Evolutionary conservation across 306 rosid species (phyloP).

Genomic region (Mimosa pudica): DNA sequence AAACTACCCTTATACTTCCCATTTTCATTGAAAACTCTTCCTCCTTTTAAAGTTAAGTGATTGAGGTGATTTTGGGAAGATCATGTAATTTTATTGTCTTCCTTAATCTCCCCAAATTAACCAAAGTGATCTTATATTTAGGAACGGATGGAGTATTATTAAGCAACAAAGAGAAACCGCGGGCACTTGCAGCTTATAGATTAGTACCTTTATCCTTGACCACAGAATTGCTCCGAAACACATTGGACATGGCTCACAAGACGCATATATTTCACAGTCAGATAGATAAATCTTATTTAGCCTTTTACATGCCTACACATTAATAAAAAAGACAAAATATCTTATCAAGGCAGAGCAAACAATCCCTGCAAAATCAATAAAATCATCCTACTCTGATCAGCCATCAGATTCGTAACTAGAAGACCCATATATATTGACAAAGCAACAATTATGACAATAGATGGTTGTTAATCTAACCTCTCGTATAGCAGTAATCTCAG

Average conservation of each 20-base stretch:
- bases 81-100: too few species aligned
- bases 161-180: not conserved
- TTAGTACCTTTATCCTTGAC: constrained; percentile 65
- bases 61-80: too few species aligned
- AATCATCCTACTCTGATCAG: not conserved
- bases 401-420: not conserved
- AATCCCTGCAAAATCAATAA: not conserved
- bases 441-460: not conserved
- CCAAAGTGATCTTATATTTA: too few species aligned
- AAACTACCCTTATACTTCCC: too few species aligned
- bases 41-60: too few species aligned
- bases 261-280: constrained; percentile 72
- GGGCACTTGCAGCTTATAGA: not conserved
- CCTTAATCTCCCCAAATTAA: too few species aligned
- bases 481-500: constrained; percentile 70
- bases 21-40: too few species aligned
- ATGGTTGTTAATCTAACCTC: not conserved
- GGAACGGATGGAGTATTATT: not conserved
- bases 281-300: constrained; percentile 63
- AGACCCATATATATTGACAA: not conserved
- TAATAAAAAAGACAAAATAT: not conserved
- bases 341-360: not conserved
- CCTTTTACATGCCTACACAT: constrained; percentile 70
- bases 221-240: constrained; percentile 79
- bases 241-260: constrained; percentile 91